Base-by-base conservation (phyloP, 2,329 filamentous ascomycete genomes). In the Colletotrichum incanum region DNA sequence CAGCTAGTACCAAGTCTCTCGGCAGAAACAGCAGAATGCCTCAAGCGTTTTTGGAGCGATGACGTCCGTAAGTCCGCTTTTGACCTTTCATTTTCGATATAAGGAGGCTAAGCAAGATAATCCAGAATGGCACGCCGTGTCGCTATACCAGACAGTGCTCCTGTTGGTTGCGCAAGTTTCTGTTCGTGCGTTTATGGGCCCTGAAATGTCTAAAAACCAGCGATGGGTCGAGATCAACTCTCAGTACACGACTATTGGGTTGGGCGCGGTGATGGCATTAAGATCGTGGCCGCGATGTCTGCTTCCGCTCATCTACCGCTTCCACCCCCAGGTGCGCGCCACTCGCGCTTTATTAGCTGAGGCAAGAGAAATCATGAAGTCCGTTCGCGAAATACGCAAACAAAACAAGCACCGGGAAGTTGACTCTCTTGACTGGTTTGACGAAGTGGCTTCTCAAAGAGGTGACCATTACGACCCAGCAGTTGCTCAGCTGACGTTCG, bases 361-460 rank as follows among this genome's bases (percentile, higher is more conserved):
- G 12, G 64, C 64, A 9, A 55, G 58, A n/a, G 54, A 50, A 11
- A 31, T 50, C 34, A 45, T 66, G n/a, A 23, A 23, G 4, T n/a
- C 28, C 4, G 55, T 50, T 34, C 43, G 47, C 16, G 58, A 60
- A 31, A 41, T 16, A 26, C 43, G 64, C 5, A 39, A 34, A 16
- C 41, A 66, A 11, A 41, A 66, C 6, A 59, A 55, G 16, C 54
- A 4, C 20, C 5, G 54, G 34, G 5, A 34, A 60, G 39, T 55
- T 1, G 56, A 67, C 3, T 58, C 47, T 37, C 61, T 67, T 12
- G 49, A 60, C 0, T 67, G 65, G 65, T 67, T 54, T 37, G 55
- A 58, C 12, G 56, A 67, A n/a, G 52, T 61, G 37, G 65, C 56
- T 3, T 52, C 49, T 9, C 49, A 28, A 7, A 54, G 60, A 26